These are phyloP conservation scores for Aeschynomene evenia DNA, from an alignment of 306 rosid genomes.

Conservation along the genomic window DNA sequence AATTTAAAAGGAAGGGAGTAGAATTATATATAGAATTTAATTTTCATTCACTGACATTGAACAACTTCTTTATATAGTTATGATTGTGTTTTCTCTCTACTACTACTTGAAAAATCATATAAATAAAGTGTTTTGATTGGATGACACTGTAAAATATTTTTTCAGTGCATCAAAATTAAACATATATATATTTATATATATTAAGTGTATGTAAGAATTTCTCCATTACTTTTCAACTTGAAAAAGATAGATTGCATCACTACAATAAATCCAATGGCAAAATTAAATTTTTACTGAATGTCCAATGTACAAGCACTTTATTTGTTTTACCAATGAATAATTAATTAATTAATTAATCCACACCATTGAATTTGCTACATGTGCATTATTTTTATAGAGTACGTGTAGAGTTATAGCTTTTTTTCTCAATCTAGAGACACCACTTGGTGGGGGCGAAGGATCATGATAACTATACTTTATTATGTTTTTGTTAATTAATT, in stretches of 20 bases:
- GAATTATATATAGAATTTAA: too few relatives aligned
- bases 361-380: conserved; percentile 34
- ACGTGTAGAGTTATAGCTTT: background rate
- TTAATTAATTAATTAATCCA: background rate
- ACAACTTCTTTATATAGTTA: too few relatives aligned
- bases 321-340: conserved; percentile 18
- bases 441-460: conserved; percentile 31
- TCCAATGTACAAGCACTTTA: conserved; percentile 71
- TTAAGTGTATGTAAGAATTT: too few relatives aligned
- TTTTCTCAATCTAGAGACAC: conserved; percentile 18
- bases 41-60: too few relatives aligned
- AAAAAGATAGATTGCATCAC: conserved; percentile 60
- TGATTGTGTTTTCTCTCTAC: too few relatives aligned
- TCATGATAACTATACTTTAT: conserved; percentile 4
- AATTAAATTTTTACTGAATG: conserved; percentile 32
- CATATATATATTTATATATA: too few relatives aligned
- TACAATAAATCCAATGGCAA: conserved; percentile 41
- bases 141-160: too few relatives aligned
- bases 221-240: too few relatives aligned
- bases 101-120: too few relatives aligned
- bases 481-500: conserved; percentile 31
- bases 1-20: too few relatives aligned
- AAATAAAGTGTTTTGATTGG: too few relatives aligned
- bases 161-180: too few relatives aligned
- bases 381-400: conserved; percentile 5